Evolutionary conservation across 1,139 yeast species (phyloP), one percentile per base, ranked within the genome.

Genomic region (Lodderomyces margitis): DNA sequence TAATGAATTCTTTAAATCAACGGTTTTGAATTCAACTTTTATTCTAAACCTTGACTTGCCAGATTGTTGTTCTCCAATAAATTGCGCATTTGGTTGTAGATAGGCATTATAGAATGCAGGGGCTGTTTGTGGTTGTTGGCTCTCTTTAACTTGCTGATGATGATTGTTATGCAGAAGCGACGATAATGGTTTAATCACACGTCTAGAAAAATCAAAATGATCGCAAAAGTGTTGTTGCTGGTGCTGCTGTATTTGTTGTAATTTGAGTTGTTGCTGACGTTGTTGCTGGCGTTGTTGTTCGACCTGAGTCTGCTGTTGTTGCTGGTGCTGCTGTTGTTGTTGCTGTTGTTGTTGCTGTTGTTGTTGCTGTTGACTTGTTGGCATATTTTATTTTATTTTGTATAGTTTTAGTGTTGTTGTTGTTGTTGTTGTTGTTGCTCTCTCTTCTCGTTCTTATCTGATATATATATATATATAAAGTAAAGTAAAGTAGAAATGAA

Each of bases 61-160:
- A n/a, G 87, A 80, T 54, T 80, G 85, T 57, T 87, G 95, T 17
- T 81, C 78, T 1, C 95, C 95, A 5, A 70, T 58, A 52, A 81
- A 87, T 34, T 60, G 66, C 24, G 87, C 71, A 40, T 86, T 84
- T 5, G 92, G 84, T 45, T 78, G 74, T 21, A 86, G 64, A 44
- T 75, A 75, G 3, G 70, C 59, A 47, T 59, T 67, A 38, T 50
- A 40, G 31, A 64, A 54, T 21, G 35, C 15, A 34, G 39, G 15
- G 19, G 36, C 11, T 5, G 25, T 9, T 10, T 23, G 25, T 6
- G 7, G 25, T 23, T 10, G 25, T 23, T 9, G 25, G n/a, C n/a
- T n/a, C n/a, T n/a, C n/a, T 23, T 23, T 9, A 23, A n/a, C n/a
- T n/a, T 8, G 11, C 7, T 6, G 15, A 12, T n/a, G 15, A 11